Evolutionary conservation across 352 stramenopile genomes (phyloP).

Genomic region (Phytophthora macrochlamydospora): DNA sequence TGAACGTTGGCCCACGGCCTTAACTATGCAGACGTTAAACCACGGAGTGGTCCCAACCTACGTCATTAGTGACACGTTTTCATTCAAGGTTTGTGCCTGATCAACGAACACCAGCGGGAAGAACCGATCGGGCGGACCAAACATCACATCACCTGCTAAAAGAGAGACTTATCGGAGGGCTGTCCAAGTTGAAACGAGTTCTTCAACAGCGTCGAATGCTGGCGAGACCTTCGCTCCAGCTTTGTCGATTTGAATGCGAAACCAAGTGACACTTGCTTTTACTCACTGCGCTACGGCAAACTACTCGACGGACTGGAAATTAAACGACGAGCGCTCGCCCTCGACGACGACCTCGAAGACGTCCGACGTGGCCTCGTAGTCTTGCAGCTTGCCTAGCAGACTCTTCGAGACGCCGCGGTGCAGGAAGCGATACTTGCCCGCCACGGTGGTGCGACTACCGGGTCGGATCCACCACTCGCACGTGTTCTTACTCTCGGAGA

Average conservation of each 20-base stretch:
- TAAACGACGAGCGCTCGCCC: background rate
- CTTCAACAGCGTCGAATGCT: background rate
- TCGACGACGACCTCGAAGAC: slow-evolving; percentile 28
- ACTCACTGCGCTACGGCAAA: too few relatives aligned
- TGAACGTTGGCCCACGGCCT: too few relatives aligned
- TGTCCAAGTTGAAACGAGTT: background rate
- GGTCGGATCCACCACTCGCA: slow-evolving; percentile 53
- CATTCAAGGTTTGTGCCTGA: background rate
- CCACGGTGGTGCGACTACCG: slow-evolving; percentile 29
- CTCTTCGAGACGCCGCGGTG: slow-evolving; percentile 52
- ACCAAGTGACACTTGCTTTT: too few relatives aligned
- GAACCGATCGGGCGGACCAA: background rate
- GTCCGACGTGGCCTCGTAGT: slow-evolving; percentile 38
- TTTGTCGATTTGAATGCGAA: too few relatives aligned
- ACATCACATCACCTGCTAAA: too few relatives aligned
- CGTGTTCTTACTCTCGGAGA: slow-evolving; percentile 44
- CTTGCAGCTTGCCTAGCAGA: slow-evolving; percentile 29
- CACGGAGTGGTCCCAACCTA: too few relatives aligned
- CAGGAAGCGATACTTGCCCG: slow-evolving; percentile 49
- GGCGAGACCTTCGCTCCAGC: too few relatives aligned
- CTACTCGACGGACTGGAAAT: too few relatives aligned
- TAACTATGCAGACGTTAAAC: too few relatives aligned
- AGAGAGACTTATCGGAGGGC: too few relatives aligned
- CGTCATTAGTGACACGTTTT: background rate
- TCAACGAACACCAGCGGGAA: background rate